phyloP scores from a whole-genome alignment of 352 stramenopile genomes.

The Ophiocytium majus region DNA sequence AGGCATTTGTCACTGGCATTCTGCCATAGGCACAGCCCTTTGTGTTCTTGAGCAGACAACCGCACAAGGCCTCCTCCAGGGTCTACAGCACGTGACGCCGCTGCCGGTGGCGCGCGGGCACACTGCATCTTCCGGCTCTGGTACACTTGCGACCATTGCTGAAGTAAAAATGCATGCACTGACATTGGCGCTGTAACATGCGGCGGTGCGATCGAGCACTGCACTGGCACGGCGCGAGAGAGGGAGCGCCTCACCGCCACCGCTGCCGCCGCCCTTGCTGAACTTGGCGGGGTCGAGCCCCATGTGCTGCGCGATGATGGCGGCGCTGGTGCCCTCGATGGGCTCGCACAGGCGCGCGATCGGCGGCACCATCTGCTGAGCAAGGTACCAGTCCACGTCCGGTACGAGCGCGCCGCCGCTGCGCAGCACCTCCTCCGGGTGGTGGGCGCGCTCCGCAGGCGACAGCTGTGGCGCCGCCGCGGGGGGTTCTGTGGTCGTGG shows the following conservation, averaged over 20 bases:
- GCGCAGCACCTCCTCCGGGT: conserved; percentile 62
- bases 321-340: conserved; percentile 92
- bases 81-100: no score
- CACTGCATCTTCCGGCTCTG: background rate
- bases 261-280: conserved; percentile 56
- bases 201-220: background rate
- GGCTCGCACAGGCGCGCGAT: conserved; percentile 96
- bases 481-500: no score
- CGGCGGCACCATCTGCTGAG: conserved; percentile 91
- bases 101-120: background rate
- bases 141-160: no score
- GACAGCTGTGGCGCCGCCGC: background rate
- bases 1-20: no score
- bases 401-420: conserved; percentile 69
- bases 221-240: no score
- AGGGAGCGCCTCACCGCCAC: background rate
- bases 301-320: conserved; percentile 89
- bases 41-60: no score
- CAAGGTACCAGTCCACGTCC: conserved; percentile 80
- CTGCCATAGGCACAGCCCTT: no score
- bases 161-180: no score
- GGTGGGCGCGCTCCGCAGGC: conserved; percentile 47
- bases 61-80: no score
- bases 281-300: conserved; percentile 93
- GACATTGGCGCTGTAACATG: background rate